Conservation (phyloP, 306 rosid genomes). For the Citrullus amarus region DNA sequence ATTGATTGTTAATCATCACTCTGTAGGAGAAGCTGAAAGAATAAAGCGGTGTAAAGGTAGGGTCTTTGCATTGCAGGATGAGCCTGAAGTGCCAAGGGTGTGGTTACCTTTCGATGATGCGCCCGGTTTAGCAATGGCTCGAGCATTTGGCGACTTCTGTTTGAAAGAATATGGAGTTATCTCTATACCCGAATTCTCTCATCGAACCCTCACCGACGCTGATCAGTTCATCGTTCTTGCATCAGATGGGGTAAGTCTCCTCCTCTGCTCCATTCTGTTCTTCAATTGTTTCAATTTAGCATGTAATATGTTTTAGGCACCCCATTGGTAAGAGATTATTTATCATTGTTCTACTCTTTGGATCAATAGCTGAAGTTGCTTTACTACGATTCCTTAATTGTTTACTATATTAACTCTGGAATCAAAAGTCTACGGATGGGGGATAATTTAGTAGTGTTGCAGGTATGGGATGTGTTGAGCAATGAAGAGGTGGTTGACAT, state of each 20-base stretch:
- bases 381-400: background rate
- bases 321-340: background rate
- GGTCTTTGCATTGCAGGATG: slow-evolving; percentile 93
- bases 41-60: slow-evolving; percentile 82
- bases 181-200: slow-evolving; percentile 83
- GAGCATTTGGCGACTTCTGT: slow-evolving; percentile 95
- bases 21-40: slow-evolving; percentile 84
- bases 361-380: background rate
- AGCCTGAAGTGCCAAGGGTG: slow-evolving; percentile 86
- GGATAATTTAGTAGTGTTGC: slow-evolving; percentile 6
- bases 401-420: background rate
- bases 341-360: background rate
- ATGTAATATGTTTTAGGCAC: background rate
- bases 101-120: slow-evolving; percentile 96
- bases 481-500: slow-evolving; percentile 92
- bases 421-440: background rate
- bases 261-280: background rate
- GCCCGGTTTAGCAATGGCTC: slow-evolving; percentile 98
- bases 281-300: background rate
- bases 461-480: slow-evolving; percentile 97
- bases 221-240: slow-evolving; percentile 93
- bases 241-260: slow-evolving; percentile 72
- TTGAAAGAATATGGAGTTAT: slow-evolving; percentile 95
- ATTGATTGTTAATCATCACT: background rate
- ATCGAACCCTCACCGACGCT: slow-evolving; percentile 49